Evolutionary conservation across 1,284 basidiomycete species (phyloP).

Genomic region (Melanopsichium pennsylvanicum): DNA sequence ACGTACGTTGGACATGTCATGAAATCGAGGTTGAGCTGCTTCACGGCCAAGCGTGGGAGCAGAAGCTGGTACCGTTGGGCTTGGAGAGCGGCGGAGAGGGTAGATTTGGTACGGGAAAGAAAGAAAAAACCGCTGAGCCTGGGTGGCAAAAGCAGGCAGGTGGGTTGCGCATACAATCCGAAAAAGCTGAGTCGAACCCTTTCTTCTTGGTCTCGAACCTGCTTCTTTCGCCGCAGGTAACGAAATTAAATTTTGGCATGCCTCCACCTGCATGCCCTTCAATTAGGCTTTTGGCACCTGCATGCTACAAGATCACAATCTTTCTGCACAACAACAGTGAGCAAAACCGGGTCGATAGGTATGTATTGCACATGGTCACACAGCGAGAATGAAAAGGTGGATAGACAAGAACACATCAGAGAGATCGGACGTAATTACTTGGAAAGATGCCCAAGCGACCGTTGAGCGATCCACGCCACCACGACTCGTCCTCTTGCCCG

Average conservation of each 20-base stretch:
- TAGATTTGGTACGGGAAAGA: not conserved
- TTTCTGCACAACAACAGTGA: too few species aligned
- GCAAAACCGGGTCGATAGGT: too few species aligned
- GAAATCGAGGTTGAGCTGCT: not conserved
- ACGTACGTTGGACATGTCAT: constrained; percentile 69
- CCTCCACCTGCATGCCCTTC: constrained; percentile 9
- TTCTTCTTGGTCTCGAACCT: constrained; percentile 7
- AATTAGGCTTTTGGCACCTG: constrained; percentile 17
- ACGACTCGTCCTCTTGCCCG: constrained; percentile 40
- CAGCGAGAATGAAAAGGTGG: too few species aligned
- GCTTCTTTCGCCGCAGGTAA: not conserved
- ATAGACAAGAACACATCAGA: too few species aligned
- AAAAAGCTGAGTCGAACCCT: constrained; percentile 25
- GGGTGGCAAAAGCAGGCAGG: constrained; percentile 14
- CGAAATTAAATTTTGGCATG: constrained; percentile 4
- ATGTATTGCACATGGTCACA: too few species aligned
- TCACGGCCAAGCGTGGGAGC: not conserved
- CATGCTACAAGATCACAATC: too few species aligned
- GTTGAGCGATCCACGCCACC: constrained; percentile 30
- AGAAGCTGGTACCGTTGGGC: too few species aligned
- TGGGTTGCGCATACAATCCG: not conserved
- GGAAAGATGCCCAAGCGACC: constrained; percentile 41
- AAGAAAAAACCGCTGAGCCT: not conserved
- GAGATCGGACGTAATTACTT: constrained; percentile 14
- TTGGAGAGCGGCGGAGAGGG: not conserved